phyloP scores from a whole-genome alignment of 2,329 filamentous ascomycete species.

The Colletotrichum sidae region DNA sequence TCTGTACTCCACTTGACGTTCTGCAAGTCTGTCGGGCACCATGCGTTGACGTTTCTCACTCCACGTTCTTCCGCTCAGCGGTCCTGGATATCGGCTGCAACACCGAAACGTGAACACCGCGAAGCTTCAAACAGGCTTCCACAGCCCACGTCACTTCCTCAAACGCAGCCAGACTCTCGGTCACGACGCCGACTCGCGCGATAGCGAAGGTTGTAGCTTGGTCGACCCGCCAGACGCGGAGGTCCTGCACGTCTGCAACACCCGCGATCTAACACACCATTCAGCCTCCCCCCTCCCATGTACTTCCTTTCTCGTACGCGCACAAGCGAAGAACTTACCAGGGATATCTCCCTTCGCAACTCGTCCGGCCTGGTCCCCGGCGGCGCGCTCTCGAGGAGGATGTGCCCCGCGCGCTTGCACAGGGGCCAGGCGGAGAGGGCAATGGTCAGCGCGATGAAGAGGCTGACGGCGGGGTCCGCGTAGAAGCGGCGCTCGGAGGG shows the following conservation, averaged over 20 bases:
- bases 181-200: conserved; percentile 72
- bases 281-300: neutral
- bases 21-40: no score
- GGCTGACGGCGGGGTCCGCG: conserved; percentile 76
- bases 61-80: no score
- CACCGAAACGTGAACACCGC: no score
- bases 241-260: conserved; percentile 75
- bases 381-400: conserved; percentile 76
- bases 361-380: conserved; percentile 69
- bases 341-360: conserved; percentile 76
- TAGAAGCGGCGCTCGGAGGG: conserved; percentile 70
- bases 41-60: no score
- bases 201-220: conserved; percentile 77
- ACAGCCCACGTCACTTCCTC: no score
- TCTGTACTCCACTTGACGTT: no score
- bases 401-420: conserved; percentile 70
- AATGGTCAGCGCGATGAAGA: conserved; percentile 81
- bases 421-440: conserved; percentile 72
- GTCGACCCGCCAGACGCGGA: conserved; percentile 80
- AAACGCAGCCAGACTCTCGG: no score
- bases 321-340: conserved; percentile 51
- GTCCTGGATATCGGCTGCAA: no score
- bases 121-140: no score
- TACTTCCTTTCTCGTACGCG: neutral
- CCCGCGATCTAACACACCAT: conserved; percentile 67